Conservation (phyloP, 306 rosid genomes). For the Dalbergia oliveri region DNA sequence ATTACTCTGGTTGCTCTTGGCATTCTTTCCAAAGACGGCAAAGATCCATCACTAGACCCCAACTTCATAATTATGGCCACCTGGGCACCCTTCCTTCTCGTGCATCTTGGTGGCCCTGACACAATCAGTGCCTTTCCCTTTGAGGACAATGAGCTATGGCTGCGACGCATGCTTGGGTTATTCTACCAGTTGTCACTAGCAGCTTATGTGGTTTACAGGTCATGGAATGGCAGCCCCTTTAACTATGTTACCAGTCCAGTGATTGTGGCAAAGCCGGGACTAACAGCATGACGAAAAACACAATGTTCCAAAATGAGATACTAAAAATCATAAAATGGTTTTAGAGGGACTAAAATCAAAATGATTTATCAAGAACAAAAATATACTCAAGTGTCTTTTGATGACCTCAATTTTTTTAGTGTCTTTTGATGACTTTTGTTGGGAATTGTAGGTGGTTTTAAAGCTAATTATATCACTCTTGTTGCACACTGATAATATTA, state of each 20-base stretch:
- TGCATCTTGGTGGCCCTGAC: conserved; percentile 61
- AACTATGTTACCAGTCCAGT: conserved; percentile 38
- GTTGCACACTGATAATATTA: no score
- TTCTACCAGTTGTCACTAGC: conserved; percentile 33
- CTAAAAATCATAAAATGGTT: no score
- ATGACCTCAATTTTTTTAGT: no score
- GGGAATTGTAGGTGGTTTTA: no score
- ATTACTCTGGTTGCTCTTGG: conserved; percentile 38
- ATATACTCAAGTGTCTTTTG: no score
- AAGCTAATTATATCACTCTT: no score
- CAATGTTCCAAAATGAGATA: no score
- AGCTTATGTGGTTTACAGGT: conserved; percentile 11
- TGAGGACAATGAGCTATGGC: conserved; percentile 56
- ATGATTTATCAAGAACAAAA: no score
- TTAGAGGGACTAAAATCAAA: no score
- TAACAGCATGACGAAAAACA: no score
- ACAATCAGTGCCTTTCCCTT: conserved; percentile 50
- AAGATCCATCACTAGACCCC: background rate
- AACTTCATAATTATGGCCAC: conserved; percentile 24
- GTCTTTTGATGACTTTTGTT: no score
- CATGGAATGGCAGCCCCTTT: conserved; percentile 14
- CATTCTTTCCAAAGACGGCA: conserved; percentile 38
- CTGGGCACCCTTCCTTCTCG: conserved; percentile 60
- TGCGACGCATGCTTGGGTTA: conserved; percentile 38
- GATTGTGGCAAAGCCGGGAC: background rate